Base-by-base conservation (phyloP, 2,329 filamentous ascomycete genomes). In the Parasarocladium wereldwijsianum region DNA sequence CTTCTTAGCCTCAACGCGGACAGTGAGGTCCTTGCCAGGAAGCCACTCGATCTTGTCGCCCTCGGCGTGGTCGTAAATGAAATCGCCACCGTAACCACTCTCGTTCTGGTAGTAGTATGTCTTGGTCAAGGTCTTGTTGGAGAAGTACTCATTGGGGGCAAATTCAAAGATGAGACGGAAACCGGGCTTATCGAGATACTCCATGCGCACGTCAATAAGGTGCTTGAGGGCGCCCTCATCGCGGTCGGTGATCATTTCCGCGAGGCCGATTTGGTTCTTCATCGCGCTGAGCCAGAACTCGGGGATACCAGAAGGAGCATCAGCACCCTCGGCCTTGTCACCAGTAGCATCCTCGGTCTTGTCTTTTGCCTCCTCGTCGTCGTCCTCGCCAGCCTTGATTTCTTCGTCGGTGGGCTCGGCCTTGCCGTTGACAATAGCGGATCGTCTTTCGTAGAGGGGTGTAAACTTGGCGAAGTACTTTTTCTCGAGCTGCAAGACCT, bases 261-360 rank as follows among this genome's bases (percentile, higher is more conserved):
- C 84, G 33, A 98, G 76, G 17, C 86, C 93, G 47, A 90, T 74
- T 56, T 94, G 87, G 67, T 98, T 98, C 72, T 98, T 98, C 87
- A 98, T 96, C 44, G 92, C 87, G 37, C 87, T 94, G 29, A 98
- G 70, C 90, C 90, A 98, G 70, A 98, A 98, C 61, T 98, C 90
- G 39, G 90, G 90, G 39, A 98, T 94, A 57, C 90, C 90, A 47
- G 59, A 52, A 42, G 70, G 63, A 40, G 75, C 66, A 31, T 64
- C 58, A 38, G 74, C 62, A 47, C 67, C 59, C 47, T 73, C 67
- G 27, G 54, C 43, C 46, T 66, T 59, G 47, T 75, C 67, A 36
- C 58, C 54, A 32, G 67, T 62, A 14, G 63, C 62, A 28, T 68
- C 33, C 24, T 35, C 24, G 15, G 29, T 32, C 34, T 70, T 64